phyloP scores from a whole-genome alignment of 1,284 basidiomycete genomes.

The Clitocybe nebularis region DNA sequence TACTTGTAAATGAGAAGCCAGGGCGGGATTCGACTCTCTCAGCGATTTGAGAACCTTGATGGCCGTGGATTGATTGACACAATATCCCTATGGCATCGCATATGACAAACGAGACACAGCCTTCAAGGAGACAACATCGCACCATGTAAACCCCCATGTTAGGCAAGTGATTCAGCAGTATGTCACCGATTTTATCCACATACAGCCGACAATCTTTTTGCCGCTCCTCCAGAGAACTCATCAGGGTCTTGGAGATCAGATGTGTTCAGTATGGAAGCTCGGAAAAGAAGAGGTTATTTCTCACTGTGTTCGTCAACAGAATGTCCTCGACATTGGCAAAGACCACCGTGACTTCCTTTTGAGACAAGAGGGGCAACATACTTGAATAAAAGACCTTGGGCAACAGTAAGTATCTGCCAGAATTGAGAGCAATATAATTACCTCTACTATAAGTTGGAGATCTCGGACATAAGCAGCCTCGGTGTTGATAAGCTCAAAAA shows the following conservation, averaged over 20 bases:
- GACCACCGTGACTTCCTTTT: constrained; percentile 77
- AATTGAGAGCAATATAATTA: constrained; percentile 22
- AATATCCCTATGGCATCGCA: constrained; percentile 69
- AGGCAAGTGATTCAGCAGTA: constrained; percentile 71
- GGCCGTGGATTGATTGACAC: constrained; percentile 83
- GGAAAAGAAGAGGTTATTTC: too few relatives aligned
- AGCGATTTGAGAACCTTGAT: constrained; percentile 77
- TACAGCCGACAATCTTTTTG: constrained; percentile 91
- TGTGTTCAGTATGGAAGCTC: constrained; percentile 13
- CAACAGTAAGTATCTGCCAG: constrained; percentile 2
- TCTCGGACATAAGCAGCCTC: constrained; percentile 87
- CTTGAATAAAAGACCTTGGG: constrained; percentile 73
- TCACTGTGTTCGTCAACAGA: constrained; percentile 79
- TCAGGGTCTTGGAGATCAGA: constrained; percentile 52
- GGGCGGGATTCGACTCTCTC: constrained; percentile 60
- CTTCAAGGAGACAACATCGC: constrained; percentile 17
- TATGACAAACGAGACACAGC: not conserved
- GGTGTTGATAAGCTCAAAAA: constrained; percentile 90
- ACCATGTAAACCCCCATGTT: constrained; percentile 82
- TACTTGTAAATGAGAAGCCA: constrained; percentile 71
- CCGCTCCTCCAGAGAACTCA: constrained; percentile 84
- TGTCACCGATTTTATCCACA: constrained; percentile 84
- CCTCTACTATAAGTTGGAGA: constrained; percentile 87
- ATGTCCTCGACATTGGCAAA: constrained; percentile 95
- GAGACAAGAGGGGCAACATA: constrained; percentile 70